These are phyloP conservation scores for Solanum hybrid DNA, from an alignment of 305 asterid species.

Conservation along the genomic window DNA sequence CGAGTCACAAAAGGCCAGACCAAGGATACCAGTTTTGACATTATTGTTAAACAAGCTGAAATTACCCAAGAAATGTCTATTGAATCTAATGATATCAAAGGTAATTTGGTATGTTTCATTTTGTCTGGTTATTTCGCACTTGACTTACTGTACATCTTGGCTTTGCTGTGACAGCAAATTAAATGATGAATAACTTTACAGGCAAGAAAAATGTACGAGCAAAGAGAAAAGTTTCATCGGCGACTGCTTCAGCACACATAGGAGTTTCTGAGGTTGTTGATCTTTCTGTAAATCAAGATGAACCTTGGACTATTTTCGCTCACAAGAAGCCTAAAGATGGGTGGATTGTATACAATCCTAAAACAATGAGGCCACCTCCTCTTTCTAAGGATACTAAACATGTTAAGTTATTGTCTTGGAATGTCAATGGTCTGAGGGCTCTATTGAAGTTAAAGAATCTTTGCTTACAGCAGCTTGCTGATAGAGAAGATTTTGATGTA, in stretches of 20 bases:
- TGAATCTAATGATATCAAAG: conserved; percentile 32
- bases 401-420: conserved; percentile 86
- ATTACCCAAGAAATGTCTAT: conserved; percentile 29
- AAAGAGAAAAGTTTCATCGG: conserved; percentile 33
- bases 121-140: background rate
- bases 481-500: conserved; percentile 74
- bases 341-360: conserved; percentile 87
- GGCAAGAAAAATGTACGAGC: conserved; percentile 31
- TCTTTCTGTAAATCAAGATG: conserved; percentile 25
- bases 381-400: conserved; percentile 36
- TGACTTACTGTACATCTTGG: background rate
- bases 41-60: conserved; percentile 6
- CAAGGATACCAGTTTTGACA: conserved; percentile 10
- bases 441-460: conserved; percentile 56
- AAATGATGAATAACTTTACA: conserved; percentile 9
- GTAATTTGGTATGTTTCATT: conserved; percentile 17
- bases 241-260: conserved; percentile 17
- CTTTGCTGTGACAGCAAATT: background rate
- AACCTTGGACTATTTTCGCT: conserved; percentile 87
- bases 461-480: conserved; percentile 64
- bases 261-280: conserved; percentile 21
- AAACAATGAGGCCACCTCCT: conserved; percentile 82
- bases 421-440: conserved; percentile 92
- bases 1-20: conserved; percentile 20
- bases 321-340: conserved; percentile 86